These are phyloP conservation scores for Trypanosoma melophagium DNA, from an alignment of 208 protist species.

Conservation along the genomic window DNA sequence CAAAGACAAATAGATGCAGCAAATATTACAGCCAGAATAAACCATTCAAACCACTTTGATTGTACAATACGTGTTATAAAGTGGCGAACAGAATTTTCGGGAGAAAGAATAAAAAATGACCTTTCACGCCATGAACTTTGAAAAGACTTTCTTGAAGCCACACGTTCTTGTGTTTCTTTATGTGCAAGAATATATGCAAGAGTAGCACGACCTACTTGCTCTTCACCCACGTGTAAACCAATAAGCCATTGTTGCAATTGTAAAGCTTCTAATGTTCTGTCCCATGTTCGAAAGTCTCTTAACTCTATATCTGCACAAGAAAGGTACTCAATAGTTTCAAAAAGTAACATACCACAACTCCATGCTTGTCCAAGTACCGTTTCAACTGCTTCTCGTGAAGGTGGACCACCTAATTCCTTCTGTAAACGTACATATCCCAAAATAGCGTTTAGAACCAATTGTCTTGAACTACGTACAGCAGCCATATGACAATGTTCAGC, in stretches of 20 bases:
- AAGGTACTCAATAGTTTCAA: constrained; percentile 84
- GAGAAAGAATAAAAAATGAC: constrained; percentile 64
- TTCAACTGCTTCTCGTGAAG: constrained; percentile 74
- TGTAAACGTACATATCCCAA: constrained; percentile 79
- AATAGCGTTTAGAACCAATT: constrained; percentile 81
- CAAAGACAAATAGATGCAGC: constrained; percentile 77
- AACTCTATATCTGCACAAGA: constrained; percentile 69
- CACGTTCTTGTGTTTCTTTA: constrained; percentile 60
- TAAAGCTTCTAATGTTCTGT: constrained; percentile 67
- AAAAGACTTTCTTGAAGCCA: constrained; percentile 35
- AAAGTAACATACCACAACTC: constrained; percentile 89
- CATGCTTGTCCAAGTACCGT: constrained; percentile 86
- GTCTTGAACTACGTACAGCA: constrained; percentile 74
- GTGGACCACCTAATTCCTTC: constrained; percentile 53
- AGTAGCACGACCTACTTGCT: constrained; percentile 87
- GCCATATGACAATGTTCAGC: constrained; percentile 88
- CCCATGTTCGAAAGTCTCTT: constrained; percentile 62
- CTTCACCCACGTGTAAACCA: constrained; percentile 87
- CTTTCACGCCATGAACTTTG: constrained; percentile 62
- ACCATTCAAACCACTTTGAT: constrained; percentile 62
- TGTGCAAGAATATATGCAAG: constrained; percentile 86
- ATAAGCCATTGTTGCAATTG: constrained; percentile 88
- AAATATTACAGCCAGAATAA: constrained; percentile 71
- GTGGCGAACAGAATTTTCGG: constrained; percentile 57
- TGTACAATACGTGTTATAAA: constrained; percentile 45